Percentiles rank a stretch among this genome's conserved stretches.
Evolutionary conservation across 2,329 filamentous ascomycete species (phyloP).

Genomic region (Boeremia exigua): DNA sequence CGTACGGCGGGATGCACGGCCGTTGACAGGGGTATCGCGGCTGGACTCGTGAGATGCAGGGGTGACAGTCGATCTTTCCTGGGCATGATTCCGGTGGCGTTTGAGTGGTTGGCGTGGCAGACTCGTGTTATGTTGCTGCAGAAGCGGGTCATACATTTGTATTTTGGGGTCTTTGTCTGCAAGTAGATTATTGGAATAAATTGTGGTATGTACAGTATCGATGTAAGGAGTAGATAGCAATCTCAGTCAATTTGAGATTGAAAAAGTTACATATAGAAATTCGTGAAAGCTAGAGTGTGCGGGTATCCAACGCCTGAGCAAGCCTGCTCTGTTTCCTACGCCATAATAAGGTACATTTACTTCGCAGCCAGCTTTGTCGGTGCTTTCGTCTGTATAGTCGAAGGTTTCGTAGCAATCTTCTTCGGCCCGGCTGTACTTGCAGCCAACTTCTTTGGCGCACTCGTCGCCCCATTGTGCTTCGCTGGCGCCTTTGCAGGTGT

Average conservation of each 20-base stretch:
- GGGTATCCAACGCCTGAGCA: conserved; percentile 18
- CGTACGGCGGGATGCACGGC: conserved; percentile 35
- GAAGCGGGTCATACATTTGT: too few relatives aligned
- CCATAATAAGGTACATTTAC: conserved; percentile 1
- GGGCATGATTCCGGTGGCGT: background rate
- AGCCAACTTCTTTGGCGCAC: conserved; percentile 7
- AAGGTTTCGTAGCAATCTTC: background rate
- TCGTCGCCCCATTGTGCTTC: background rate
- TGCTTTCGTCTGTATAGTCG: background rate
- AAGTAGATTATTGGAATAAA: too few relatives aligned
- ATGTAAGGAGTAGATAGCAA: too few relatives aligned
- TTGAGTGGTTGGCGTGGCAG: background rate
- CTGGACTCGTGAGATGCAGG: background rate
- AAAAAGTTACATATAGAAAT: background rate
- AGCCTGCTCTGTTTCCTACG: conserved; percentile 3
- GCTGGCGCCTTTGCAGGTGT: conserved; percentile 5
- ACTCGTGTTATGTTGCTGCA: background rate
- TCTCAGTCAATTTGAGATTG: background rate
- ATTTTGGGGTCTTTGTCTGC: background rate
- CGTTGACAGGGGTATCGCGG: conserved; percentile 13
- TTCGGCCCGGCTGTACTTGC: background rate
- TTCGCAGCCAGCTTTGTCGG: conserved; percentile 8
- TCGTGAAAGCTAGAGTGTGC: background rate
- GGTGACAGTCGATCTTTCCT: conserved; percentile 3
- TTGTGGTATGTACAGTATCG: too few relatives aligned